phyloP scores from a whole-genome alignment of 2,329 filamentous ascomycete species.

The Aspergillus sp. region DNA sequence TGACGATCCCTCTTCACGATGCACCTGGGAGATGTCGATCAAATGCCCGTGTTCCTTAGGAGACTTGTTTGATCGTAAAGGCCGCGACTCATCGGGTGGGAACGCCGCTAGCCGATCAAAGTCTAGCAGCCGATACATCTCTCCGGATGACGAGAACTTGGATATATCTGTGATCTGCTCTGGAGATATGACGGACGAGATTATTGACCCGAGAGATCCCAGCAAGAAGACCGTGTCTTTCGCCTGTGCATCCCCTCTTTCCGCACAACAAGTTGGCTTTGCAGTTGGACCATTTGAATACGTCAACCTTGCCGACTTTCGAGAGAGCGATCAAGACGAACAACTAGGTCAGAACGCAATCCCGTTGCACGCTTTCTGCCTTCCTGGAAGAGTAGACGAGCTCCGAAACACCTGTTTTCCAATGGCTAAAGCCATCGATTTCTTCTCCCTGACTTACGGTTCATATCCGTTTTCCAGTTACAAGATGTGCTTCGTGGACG shows the following conservation, averaged over 20 bases:
- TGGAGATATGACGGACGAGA: slow-evolving; percentile 82
- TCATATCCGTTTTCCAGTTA: slow-evolving; percentile 90
- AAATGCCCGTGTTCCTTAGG: slow-evolving; percentile 83
- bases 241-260: slow-evolving; percentile 68
- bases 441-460: slow-evolving; percentile 82
- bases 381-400: slow-evolving; percentile 78
- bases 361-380: slow-evolving; percentile 85
- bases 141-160: slow-evolving; percentile 77
- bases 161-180: slow-evolving; percentile 92
- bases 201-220: slow-evolving; percentile 70
- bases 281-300: slow-evolving; percentile 93
- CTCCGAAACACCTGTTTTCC: slow-evolving; percentile 84
- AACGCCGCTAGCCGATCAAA: slow-evolving; percentile 18
- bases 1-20: slow-evolving; percentile 77
- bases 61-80: slow-evolving; percentile 57
- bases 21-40: slow-evolving; percentile 84
- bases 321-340: slow-evolving; percentile 87
- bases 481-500: slow-evolving; percentile 92
- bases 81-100: slow-evolving; percentile 19
- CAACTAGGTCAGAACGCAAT: slow-evolving; percentile 84
- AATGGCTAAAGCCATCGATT: slow-evolving; percentile 81
- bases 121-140: slow-evolving; percentile 41
- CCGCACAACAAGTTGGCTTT: slow-evolving; percentile 88
- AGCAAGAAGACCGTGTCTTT: slow-evolving; percentile 88
- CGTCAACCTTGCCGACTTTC: slow-evolving; percentile 82